Evolutionary conservation across 2,329 filamentous ascomycete species (phyloP).

Genomic region (Didymella segeticola): DNA sequence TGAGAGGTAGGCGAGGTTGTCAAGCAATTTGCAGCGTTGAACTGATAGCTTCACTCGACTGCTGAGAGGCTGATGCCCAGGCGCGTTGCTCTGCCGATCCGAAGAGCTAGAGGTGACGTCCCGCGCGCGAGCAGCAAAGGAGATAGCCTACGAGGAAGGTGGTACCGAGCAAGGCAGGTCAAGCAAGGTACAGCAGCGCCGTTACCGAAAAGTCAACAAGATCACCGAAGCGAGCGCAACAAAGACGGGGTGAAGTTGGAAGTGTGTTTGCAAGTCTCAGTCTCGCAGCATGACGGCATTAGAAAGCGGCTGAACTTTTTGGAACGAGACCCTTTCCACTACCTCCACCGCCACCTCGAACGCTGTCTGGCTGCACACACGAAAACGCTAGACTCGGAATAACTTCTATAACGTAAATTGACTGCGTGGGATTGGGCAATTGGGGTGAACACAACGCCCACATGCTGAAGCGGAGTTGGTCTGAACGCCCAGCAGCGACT

Average conservation of each 20-base stretch:
- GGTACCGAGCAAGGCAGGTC: conserved; percentile 8
- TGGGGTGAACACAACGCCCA: no score
- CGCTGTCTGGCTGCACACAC: no score
- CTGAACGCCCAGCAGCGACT: not conserved
- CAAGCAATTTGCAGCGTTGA: conserved; percentile 22
- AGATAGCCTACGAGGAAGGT: conserved; percentile 8
- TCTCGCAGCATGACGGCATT: no score
- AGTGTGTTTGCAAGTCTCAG: conserved; percentile 1
- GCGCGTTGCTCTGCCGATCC: conserved; percentile 34
- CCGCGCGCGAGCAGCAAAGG: conserved; percentile 16
- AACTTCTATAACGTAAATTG: no score
- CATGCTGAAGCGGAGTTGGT: no score
- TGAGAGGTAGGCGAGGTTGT: conserved; percentile 26
- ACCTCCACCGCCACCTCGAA: not conserved
- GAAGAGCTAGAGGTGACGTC: conserved; percentile 28
- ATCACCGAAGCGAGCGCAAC: not conserved
- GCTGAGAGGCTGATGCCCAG: conserved; percentile 32
- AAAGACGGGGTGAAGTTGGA: not conserved
- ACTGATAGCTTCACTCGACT: conserved; percentile 24
- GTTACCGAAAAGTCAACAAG: conserved; percentile 15
- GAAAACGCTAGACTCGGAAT: no score
- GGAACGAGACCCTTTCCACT: conserved; percentile 6
- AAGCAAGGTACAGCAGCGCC: conserved; percentile 21
- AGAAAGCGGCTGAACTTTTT: no score
- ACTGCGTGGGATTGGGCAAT: no score